These are phyloP conservation scores for Theileria orientalis DNA, from an alignment of 169 alveolate species.

Conservation along the genomic window DNA sequence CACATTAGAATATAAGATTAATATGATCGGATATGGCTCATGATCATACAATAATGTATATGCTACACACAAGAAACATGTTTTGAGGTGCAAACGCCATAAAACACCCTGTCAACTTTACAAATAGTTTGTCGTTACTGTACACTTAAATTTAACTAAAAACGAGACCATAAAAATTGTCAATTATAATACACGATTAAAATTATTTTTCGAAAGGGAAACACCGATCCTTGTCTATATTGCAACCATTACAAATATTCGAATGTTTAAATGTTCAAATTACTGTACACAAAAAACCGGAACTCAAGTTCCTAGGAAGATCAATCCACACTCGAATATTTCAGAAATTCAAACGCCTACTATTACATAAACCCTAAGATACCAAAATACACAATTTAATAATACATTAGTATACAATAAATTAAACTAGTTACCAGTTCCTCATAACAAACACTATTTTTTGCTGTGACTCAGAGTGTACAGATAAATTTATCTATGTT, in stretches of 20 bases:
- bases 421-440: not conserved
- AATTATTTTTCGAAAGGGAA: slow-evolving; percentile 1
- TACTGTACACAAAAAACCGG: not conserved
- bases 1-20: not conserved
- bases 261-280: not conserved
- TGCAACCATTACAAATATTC: not conserved
- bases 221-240: not conserved
- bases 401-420: not conserved
- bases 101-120: not conserved
- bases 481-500: not conserved
- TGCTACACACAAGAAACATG: slow-evolving; percentile 10
- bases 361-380: not conserved
- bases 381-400: not conserved
- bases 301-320: not conserved
- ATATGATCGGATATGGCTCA: no score
- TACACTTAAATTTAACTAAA: no score
- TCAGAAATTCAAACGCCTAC: not conserved
- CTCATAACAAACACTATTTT: not conserved
- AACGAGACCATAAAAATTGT: no score
- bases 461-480: not conserved
- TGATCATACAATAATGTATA: not conserved
- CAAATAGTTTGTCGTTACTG: no score
- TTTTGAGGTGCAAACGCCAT: slow-evolving; percentile 1
- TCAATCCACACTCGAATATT: not conserved
- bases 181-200: not conserved